These are phyloP conservation scores for Fomes fomentarius DNA, from an alignment of 1,284 basidiomycete species.

Conservation along the genomic window DNA sequence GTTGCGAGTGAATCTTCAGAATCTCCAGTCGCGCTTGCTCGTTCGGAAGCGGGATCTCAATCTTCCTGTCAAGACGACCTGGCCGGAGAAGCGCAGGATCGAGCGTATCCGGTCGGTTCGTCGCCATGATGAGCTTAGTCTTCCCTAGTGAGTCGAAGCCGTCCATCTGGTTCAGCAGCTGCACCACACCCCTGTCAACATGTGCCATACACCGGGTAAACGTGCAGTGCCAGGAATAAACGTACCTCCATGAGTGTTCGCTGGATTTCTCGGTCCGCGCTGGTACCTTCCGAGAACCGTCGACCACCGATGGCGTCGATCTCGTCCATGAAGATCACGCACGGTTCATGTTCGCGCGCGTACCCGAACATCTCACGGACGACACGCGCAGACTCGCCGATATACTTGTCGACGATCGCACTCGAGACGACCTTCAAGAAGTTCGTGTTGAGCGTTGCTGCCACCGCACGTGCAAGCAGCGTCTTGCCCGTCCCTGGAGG, in stretches of 20 bases:
- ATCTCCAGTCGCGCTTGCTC: constrained; percentile 96
- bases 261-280: constrained; percentile 98
- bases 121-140: constrained; percentile 99
- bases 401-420: constrained; percentile 99
- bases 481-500: constrained; percentile 98
- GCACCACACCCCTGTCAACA: background rate
- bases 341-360: constrained; percentile 96
- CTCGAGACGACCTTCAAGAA: constrained; percentile 99
- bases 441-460: constrained; percentile 94
- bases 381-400: constrained; percentile 94
- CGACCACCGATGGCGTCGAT: constrained; percentile 97
- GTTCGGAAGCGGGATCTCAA: constrained; percentile 97
- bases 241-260: constrained; percentile 96
- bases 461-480: constrained; percentile 92
- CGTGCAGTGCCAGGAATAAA: constrained; percentile 8
- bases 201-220: background rate
- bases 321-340: constrained; percentile 99
- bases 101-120: constrained; percentile 95
- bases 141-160: constrained; percentile 96
- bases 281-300: constrained; percentile 97
- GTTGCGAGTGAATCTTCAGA: constrained; percentile 94
- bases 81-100: constrained; percentile 97
- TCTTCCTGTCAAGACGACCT: constrained; percentile 96
- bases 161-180: constrained; percentile 99
- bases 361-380: constrained; percentile 99